These are phyloP conservation scores for Citrus australasica DNA, from an alignment of 345 rosid genomes.

Conservation along the genomic window DNA sequence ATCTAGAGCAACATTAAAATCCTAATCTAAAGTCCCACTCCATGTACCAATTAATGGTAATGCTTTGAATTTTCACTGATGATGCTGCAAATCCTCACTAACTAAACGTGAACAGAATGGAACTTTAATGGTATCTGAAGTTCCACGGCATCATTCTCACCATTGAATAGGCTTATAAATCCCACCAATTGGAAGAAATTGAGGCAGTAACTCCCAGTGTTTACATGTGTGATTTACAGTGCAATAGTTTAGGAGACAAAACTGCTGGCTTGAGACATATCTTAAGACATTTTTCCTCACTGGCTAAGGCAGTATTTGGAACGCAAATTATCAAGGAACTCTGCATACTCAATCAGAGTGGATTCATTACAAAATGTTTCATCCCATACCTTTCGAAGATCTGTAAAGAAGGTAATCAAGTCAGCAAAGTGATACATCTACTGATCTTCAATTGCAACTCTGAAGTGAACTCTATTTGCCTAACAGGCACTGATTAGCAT, in stretches of 20 bases:
- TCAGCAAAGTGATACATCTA: slow-evolving; percentile 5
- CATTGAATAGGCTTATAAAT: background rate
- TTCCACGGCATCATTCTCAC: background rate
- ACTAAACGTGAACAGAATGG: background rate
- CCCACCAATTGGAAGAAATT: background rate
- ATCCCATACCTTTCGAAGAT: slow-evolving; percentile 70
- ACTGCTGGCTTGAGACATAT: background rate
- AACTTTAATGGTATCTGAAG: background rate
- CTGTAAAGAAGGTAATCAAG: slow-evolving; percentile 37
- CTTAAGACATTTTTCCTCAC: slow-evolving; percentile 6
- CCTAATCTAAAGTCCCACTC: background rate
- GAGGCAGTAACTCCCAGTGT: background rate
- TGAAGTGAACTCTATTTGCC: background rate
- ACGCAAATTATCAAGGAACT: slow-evolving; percentile 54
- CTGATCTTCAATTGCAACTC: background rate
- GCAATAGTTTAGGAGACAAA: background rate
- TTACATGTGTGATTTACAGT: background rate
- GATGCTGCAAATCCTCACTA: background rate
- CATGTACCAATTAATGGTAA: background rate
- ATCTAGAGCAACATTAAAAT: background rate
- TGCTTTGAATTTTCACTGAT: background rate
- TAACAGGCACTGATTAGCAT: background rate
- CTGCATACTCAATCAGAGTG: slow-evolving; percentile 57
- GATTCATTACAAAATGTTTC: slow-evolving; percentile 59
- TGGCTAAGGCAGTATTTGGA: slow-evolving; percentile 42